Evolutionary conservation across 192 early-diverging fungal species (phyloP).

Genomic region (Dissophora globulifera): DNA sequence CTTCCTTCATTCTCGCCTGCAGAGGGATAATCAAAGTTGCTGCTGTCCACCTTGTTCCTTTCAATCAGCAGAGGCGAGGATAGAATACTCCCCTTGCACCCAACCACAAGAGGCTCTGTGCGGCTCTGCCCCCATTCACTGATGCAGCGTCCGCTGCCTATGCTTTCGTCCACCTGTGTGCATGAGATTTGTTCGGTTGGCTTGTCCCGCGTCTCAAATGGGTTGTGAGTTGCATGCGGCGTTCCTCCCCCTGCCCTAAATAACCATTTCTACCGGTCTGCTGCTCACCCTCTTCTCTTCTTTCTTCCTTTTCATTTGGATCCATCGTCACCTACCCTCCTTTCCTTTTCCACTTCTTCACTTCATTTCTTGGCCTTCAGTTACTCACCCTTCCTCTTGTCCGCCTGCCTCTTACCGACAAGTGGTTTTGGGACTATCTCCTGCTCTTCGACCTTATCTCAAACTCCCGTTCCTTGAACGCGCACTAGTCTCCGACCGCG

Average conservation of each 20-base stretch:
- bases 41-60: background rate
- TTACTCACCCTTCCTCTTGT: background rate
- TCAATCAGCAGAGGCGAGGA: background rate
- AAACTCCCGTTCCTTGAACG: no score
- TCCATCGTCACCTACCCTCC: background rate
- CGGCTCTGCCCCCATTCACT: no score
- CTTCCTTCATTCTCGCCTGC: no score
- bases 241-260: no score
- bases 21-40: no score
- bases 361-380: background rate
- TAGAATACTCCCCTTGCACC: no score
- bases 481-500: no score
- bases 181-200: constrained; percentile 26
- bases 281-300: background rate
- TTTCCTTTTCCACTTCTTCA: background rate
- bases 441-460: no score
- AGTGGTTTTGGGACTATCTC: background rate
- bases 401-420: background rate
- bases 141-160: background rate
- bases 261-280: background rate
- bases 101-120: background rate
- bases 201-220: background rate
- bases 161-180: constrained; percentile 25
- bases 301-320: background rate
- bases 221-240: no score